Evolutionary conservation across 345 rosid genomes (phyloP).

Genomic region (Cardamine resedifolia): DNA sequence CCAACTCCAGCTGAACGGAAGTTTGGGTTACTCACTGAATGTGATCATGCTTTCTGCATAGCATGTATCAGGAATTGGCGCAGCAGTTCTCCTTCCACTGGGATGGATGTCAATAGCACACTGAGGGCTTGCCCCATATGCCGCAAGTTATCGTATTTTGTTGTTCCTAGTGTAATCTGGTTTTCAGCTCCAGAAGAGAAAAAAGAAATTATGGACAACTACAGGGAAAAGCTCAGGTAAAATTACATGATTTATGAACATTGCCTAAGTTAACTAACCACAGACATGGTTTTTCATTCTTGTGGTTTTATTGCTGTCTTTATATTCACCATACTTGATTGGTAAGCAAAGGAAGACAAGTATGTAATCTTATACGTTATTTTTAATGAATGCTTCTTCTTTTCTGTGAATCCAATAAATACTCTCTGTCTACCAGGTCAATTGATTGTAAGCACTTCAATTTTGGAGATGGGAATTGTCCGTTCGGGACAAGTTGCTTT

Average conservation of each 20-base stretch:
- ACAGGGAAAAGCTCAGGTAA: constrained; percentile 84
- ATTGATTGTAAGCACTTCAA: constrained; percentile 93
- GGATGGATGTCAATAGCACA: constrained; percentile 80
- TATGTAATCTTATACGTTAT: not conserved
- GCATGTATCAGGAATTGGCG: constrained; percentile 93
- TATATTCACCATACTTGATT: constrained; percentile 11
- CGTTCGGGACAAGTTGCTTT: constrained; percentile 94
- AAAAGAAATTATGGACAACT: constrained; percentile 70
- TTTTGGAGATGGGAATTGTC: constrained; percentile 89
- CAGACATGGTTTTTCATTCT: not conserved
- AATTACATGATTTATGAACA: constrained; percentile 15
- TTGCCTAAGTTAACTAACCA: not conserved
- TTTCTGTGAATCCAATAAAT: constrained; percentile 13
- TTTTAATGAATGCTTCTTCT: not conserved
- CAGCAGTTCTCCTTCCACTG: constrained; percentile 73
- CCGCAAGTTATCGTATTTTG: constrained; percentile 92
- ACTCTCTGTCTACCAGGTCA: constrained; percentile 47
- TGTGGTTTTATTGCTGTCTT: not conserved
- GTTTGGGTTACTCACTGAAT: constrained; percentile 89
- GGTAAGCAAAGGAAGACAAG: not conserved
- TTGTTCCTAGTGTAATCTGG: constrained; percentile 94
- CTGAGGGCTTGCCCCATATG: constrained; percentile 89
- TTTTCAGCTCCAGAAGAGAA: constrained; percentile 84
- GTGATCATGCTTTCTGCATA: constrained; percentile 96
- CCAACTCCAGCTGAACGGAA: constrained; percentile 74